Evolutionary conservation across 2,329 filamentous ascomycete species (phyloP), one percentile per base, ranked within the genome.

Genomic region (Hypoxylon sp.): DNA sequence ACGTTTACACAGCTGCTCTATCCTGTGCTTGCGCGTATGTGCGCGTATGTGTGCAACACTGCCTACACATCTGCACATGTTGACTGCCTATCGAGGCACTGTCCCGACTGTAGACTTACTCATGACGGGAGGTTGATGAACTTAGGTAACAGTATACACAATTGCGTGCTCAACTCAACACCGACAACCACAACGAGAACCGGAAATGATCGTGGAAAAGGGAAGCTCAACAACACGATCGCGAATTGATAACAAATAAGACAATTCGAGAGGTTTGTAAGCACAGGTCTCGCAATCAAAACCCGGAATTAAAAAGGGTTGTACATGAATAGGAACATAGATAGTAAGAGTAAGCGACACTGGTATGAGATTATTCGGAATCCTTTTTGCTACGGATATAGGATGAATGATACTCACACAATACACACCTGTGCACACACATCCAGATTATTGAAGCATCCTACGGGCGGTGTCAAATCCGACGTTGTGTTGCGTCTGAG

Each of bases 401-500:
- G 52, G 48, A 50, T 29, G 47, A 44, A 51, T 46, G 48, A 26
- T 29, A 66, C 52, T 51, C 44, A 62, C 54, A 55, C n/a, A 47
- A 44, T 10, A 51, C 22, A 48, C 39, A 58, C n/a, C 22, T 54
- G 22, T 19, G 33, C 47, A 47, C 52, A 60, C 48, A 59, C 3
- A n/a, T 54, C 44, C 52, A 53, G 51, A 57, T 39, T 65, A 65
- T 26, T 44, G 57, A 33, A 63, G 46, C 54, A 54, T 67, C 53
- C 64, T 61, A 54, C 66, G 70, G 71, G 71, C 64, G 68, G 71
- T 59, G 61, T 65, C 50, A 63, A 63, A 66, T 59, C 33, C 58
- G 53, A 57, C n/a, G 48, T 72, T 64, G 73, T 61, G 73, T 74
- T 67, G 65, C 68, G 72, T 76, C 74, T 76, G 74, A 76, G 67